These are phyloP conservation scores for Eucommia ulmoides DNA, from an alignment of 257 asterid species.

Conservation along the genomic window DNA sequence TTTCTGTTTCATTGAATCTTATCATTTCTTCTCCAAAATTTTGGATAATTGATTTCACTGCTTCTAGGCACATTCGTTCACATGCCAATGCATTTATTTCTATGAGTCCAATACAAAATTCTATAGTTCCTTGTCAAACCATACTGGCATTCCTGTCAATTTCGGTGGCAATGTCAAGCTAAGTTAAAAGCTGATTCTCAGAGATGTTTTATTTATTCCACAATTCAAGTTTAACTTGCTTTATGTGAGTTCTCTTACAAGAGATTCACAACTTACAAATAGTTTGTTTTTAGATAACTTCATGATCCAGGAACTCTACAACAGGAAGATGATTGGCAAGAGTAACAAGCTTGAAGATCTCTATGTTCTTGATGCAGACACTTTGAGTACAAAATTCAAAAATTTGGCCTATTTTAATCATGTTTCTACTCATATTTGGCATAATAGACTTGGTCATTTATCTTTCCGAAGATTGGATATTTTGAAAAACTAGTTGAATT, in stretches of 20 bases:
- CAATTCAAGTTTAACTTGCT: not conserved
- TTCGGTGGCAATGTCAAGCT: not conserved
- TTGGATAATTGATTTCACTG: not conserved
- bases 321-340: not conserved
- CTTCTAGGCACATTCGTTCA: not conserved
- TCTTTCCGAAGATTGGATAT: not conserved
- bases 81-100: not conserved
- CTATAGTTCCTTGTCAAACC: not conserved
- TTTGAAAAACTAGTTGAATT: too few species aligned
- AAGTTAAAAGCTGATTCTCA: not conserved
- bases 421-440: not conserved
- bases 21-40: not conserved
- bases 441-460: not conserved
- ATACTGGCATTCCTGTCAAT: not conserved
- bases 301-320: not conserved
- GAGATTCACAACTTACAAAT: not conserved
- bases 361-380: not conserved
- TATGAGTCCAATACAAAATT: not conserved
- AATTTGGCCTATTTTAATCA: not conserved
- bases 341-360: not conserved
- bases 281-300: not conserved
- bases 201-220: not conserved
- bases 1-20: not conserved
- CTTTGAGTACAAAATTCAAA: not conserved
- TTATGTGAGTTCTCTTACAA: not conserved